These are phyloP conservation scores for Pythium sukuiense DNA, from an alignment of 352 stramenopile species.

Conservation along the genomic window DNA sequence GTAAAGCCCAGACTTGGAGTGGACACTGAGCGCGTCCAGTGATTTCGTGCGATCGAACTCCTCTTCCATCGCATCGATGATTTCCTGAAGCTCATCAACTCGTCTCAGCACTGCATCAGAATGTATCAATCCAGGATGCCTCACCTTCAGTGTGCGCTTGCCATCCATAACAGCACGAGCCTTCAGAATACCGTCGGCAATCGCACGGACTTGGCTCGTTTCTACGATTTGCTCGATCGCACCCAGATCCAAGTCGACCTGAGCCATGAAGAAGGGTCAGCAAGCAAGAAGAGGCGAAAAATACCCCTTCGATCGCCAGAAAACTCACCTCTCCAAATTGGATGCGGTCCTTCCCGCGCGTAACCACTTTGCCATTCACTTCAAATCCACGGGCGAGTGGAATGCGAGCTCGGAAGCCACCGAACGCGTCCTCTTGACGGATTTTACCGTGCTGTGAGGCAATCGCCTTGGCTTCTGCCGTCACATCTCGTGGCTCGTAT, in stretches of 20 bases:
- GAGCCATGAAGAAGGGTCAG: background rate
- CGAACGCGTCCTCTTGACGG: constrained; percentile 50
- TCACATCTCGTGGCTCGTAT: constrained; percentile 93
- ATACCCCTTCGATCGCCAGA: background rate
- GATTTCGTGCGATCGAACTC: constrained; percentile 65
- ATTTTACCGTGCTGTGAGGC: constrained; percentile 62
- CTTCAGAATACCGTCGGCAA: constrained; percentile 70
- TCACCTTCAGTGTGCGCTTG: constrained; percentile 50
- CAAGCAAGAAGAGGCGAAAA: background rate
- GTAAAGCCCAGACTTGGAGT: constrained; percentile 76
- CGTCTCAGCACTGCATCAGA: background rate
- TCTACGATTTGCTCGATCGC: constrained; percentile 91
- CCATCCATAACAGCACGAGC: constrained; percentile 58
- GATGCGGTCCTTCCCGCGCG: constrained; percentile 70
- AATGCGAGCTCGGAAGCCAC: constrained; percentile 51
- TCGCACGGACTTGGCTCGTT: constrained; percentile 81
- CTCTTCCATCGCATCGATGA: constrained; percentile 63
- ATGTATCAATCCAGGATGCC: background rate
- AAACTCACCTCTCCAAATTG: constrained; percentile 80
- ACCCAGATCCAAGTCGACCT: constrained; percentile 83
- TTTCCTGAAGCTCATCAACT: constrained; percentile 33
- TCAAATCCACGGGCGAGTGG: constrained; percentile 54
- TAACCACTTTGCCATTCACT: constrained; percentile 75
- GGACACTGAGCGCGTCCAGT: constrained; percentile 54
- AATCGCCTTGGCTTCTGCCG: constrained; percentile 90